phyloP scores from a whole-genome alignment of 805 yeast species.

The Naumovozyma castellii region DNA sequence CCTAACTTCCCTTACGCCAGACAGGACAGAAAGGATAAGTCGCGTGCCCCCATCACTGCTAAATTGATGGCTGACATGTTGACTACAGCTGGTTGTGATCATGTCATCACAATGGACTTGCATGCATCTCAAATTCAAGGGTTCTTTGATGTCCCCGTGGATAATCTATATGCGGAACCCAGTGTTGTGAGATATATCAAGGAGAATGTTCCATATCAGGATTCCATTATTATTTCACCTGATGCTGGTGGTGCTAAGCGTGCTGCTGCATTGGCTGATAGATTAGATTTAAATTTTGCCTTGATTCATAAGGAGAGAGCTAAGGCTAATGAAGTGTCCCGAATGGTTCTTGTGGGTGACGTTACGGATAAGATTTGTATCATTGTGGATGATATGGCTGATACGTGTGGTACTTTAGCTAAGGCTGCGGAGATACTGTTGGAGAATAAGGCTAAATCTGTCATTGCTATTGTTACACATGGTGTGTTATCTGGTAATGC shows the following conservation, averaged over 20 bases:
- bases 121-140: conserved; percentile 90
- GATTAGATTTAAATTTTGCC: conserved; percentile 70
- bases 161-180: conserved; percentile 78
- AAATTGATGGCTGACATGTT: conserved; percentile 75
- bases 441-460: conserved; percentile 59
- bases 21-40: conserved; percentile 78
- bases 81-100: conserved; percentile 78
- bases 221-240: conserved; percentile 73
- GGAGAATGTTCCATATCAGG: conserved; percentile 46
- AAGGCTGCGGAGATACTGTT: conserved; percentile 72
- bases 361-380: conserved; percentile 67
- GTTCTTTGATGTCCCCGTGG: conserved; percentile 74
- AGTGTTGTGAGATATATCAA: conserved; percentile 65
- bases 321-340: conserved; percentile 71
- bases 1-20: conserved; percentile 85
- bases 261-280: conserved; percentile 78
- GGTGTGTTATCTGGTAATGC: conserved; percentile 74
- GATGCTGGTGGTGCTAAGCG: conserved; percentile 90
- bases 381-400: conserved; percentile 84
- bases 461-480: conserved; percentile 75
- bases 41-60: conserved; percentile 80
- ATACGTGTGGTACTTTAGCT: conserved; percentile 77
- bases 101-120: conserved; percentile 77
- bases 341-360: conserved; percentile 82
- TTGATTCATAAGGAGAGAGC: conserved; percentile 80